Conservation (phyloP, 148 eudicot species). For the Camellia japonica region DNA sequence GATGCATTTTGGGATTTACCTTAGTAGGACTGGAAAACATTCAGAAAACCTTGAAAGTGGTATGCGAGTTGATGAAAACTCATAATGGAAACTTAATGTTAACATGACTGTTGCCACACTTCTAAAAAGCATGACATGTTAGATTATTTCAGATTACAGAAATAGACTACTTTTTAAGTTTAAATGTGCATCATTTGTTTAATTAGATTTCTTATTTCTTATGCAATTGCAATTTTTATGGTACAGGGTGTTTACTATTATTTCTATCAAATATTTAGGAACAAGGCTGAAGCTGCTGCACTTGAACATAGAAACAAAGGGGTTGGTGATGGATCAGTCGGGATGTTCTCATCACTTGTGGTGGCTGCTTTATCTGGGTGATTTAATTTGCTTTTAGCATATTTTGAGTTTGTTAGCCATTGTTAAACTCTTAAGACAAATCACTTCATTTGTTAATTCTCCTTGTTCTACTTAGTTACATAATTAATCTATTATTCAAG, state of each 20-base stretch:
- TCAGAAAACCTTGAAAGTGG: too few relatives aligned
- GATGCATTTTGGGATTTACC: too few relatives aligned
- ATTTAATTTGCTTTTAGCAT: conserved; percentile 18
- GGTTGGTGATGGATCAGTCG: conserved; percentile 94
- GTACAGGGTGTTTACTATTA: conserved; percentile 99
- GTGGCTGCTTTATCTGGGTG: conserved; percentile 99
- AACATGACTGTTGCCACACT: too few relatives aligned
- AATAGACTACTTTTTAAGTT: neutral
- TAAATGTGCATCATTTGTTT: conserved; percentile 2
- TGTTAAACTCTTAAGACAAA: neutral
- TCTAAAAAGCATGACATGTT: too few relatives aligned
- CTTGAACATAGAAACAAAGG: conserved; percentile 70
- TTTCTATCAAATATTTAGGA: conserved; percentile 99
- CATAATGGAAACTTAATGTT: too few relatives aligned
- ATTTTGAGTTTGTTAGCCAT: conserved; percentile 2
- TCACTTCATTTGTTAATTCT: neutral
- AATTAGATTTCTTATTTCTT: conserved; percentile 35
- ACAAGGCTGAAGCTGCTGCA: conserved; percentile 79
- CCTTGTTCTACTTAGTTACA: neutral
- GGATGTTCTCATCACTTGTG: conserved; percentile 84
- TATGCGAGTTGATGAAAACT: too few relatives aligned
- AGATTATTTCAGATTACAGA: neutral
- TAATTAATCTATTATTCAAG: neutral
- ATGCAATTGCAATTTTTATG: conserved; percentile 42
- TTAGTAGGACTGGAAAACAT: too few relatives aligned